Percentiles rank a stretch among this genome's conserved stretches.
These are phyloP conservation scores for Penicillium sp. DNA, from an alignment of 2,329 filamentous ascomycete species.

Conservation along the genomic window DNA sequence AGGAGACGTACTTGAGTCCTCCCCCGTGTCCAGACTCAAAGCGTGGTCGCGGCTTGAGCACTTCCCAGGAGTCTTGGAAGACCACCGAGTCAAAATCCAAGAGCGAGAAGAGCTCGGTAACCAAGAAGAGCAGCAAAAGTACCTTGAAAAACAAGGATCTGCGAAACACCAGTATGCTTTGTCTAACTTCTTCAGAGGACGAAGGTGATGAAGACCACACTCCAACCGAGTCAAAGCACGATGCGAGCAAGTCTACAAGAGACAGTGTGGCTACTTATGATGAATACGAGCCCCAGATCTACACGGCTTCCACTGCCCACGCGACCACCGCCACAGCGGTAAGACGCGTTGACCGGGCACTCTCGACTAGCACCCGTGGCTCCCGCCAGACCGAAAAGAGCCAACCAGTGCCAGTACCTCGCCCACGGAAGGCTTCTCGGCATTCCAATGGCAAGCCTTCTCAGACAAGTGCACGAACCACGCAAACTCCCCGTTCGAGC, in stretches of 20 bases:
- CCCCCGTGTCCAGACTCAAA: constrained; percentile 13
- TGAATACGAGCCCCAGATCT: constrained; percentile 44
- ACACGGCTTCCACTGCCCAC: constrained; percentile 40
- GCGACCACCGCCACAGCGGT: constrained; percentile 25
- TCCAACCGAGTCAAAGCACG: constrained; percentile 10
- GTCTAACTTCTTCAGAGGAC: constrained; percentile 50
- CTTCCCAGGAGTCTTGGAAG: constrained; percentile 20
- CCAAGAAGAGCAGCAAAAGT: constrained; percentile 40
- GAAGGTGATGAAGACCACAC: constrained; percentile 36
- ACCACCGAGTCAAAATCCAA: constrained; percentile 12
- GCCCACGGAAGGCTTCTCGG: constrained; percentile 6
- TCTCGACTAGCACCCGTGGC: constrained; percentile 26
- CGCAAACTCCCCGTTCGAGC: constrained; percentile 30
- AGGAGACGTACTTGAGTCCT: constrained; percentile 27
- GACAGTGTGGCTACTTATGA: constrained; percentile 42
- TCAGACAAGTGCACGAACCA: constrained; percentile 20
- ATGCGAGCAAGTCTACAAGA: constrained; percentile 20
- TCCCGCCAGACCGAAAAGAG: constrained; percentile 17
- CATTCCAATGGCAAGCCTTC: constrained; percentile 32
- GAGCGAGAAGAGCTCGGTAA: constrained; percentile 24
- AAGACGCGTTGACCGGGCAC: constrained; percentile 28
- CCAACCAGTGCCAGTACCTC: constrained; percentile 17
- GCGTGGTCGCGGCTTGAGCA: constrained; percentile 15
- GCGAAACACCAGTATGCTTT: constrained; percentile 46
- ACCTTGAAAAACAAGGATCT: constrained; percentile 42